A percentile compares a stretch with the other conserved stretches of the same genome.
phyloP scores from a whole-genome alignment of 2,329 filamentous ascomycete genomes.

The Magnaporthales sp. region DNA sequence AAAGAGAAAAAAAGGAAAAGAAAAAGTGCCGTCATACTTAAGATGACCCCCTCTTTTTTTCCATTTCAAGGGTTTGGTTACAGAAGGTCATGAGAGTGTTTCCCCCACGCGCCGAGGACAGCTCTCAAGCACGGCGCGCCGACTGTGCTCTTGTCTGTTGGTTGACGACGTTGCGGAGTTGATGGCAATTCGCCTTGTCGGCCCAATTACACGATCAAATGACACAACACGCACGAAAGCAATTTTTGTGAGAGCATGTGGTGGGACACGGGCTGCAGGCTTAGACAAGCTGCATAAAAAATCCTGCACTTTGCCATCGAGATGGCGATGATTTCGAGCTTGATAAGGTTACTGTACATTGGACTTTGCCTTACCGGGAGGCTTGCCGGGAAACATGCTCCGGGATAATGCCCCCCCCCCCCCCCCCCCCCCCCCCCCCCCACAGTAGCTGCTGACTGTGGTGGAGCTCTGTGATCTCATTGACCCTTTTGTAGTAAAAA shows the following conservation, averaged over 20 bases:
- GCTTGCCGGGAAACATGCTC: neutral
- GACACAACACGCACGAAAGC: neutral
- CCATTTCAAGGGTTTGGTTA: neutral
- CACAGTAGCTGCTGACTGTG: neutral
- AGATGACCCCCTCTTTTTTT: neutral
- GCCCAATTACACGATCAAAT: neutral
- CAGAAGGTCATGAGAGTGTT: neutral
- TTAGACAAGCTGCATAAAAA: neutral
- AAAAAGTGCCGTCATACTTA: conserved; percentile 1
- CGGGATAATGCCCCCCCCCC: neutral
- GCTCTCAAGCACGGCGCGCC: too few species aligned
- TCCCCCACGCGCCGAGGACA: neutral
- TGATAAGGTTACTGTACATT: neutral
- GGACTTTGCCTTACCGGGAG: neutral
- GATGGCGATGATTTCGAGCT: neutral
- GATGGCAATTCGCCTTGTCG: neutral
- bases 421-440: too few species aligned
- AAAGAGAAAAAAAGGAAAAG: neutral
- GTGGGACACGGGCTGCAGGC: neutral
- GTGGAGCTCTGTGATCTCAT: neutral
- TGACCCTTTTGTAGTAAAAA: neutral
- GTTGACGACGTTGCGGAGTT: neutral
- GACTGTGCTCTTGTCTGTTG: neutral
- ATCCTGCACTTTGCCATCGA: neutral
- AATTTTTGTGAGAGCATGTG: neutral